phyloP scores from a whole-genome alignment of 2,329 filamentous ascomycete species.

The Fusarium stilboides region DNA sequence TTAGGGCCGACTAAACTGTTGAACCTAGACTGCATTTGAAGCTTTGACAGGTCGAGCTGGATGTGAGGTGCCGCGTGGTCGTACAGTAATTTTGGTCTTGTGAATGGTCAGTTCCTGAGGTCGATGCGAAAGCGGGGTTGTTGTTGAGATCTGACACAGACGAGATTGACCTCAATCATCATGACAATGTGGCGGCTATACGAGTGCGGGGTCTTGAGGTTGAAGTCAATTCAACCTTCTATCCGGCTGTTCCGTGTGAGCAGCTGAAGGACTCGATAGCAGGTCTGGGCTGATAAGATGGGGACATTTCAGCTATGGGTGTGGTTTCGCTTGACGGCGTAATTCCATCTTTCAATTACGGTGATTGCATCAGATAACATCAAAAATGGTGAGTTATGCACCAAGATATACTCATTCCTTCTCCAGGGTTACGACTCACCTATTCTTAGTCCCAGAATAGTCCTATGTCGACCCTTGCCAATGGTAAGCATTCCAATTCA shows the following conservation, averaged over 20 bases:
- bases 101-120: constrained; percentile 5
- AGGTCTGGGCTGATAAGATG: constrained; percentile 6
- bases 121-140: background rate
- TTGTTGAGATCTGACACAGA: constrained; percentile 4
- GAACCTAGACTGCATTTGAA: background rate
- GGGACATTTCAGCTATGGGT: background rate
- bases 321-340: background rate
- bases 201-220: constrained; percentile 18
- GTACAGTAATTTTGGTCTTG: background rate
- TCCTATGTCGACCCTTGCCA: constrained; percentile 34
- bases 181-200: constrained; percentile 29
- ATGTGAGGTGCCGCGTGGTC: background rate
- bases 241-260: constrained; percentile 12
- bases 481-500: constrained; percentile 8
- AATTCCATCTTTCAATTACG: background rate
- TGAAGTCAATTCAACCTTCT: constrained; percentile 2
- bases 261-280: background rate
- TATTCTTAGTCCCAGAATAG: background rate
- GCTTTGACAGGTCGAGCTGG: background rate
- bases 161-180: constrained; percentile 8
- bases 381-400: background rate
- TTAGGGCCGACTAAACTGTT: background rate
- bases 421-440: background rate
- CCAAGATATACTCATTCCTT: rapidly evolving
- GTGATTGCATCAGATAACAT: no score